Percentiles rank a stretch among this genome's conserved stretches.
phyloP scores from a whole-genome alignment of 495 filamentous ascomycete species.

The Aspergillus bertholletiae region DNA sequence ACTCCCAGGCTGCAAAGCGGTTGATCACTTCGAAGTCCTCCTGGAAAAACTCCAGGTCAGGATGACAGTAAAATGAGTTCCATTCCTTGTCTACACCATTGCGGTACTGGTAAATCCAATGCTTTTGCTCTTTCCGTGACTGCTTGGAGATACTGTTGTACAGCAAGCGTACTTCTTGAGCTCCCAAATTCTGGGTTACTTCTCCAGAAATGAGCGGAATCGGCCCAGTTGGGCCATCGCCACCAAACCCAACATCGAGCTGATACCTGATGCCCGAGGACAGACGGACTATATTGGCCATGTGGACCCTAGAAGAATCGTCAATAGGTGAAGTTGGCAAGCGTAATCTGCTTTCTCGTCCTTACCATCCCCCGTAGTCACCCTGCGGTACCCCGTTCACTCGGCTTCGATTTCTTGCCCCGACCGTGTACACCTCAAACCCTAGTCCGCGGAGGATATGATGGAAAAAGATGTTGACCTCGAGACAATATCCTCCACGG shows the following conservation, averaged over 20 bases:
- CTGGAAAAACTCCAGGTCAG: conserved; percentile 57
- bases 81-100: conserved; percentile 43
- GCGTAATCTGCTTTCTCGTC: no score
- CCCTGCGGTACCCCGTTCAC: conserved; percentile 27
- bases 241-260: conserved; percentile 72
- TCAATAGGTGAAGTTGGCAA: no score
- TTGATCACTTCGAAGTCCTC: conserved; percentile 67
- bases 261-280: conserved; percentile 43
- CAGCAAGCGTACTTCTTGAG: conserved; percentile 48
- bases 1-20: conserved; percentile 46
- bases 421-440: conserved; percentile 52
- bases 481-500: conserved; percentile 78
- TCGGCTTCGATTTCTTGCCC: conserved; percentile 36
- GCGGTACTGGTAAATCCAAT: conserved; percentile 64
- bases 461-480: conserved; percentile 65
- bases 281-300: conserved; percentile 65
- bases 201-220: conserved; percentile 44
- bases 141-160: conserved; percentile 45
- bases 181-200: conserved; percentile 38
- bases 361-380: conserved; percentile 41
- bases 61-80: conserved; percentile 57
- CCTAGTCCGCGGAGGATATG: conserved; percentile 61
- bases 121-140: conserved; percentile 33
- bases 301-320: conserved; percentile 72
- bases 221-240: conserved; percentile 54